phyloP scores from a whole-genome alignment of 768 basidiomycete genomes.

The Suillus fuscotomentosus region DNA sequence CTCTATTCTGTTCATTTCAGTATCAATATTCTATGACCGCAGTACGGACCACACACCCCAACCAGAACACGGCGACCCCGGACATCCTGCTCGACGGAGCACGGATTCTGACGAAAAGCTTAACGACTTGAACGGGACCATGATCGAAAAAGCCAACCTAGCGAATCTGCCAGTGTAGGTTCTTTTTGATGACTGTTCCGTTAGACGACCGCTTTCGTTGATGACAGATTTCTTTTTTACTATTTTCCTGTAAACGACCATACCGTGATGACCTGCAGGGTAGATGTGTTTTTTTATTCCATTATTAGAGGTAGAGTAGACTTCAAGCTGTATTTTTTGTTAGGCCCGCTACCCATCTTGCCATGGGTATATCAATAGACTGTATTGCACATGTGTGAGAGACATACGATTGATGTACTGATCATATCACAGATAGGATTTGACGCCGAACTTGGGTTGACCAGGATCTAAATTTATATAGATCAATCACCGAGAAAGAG shows the following conservation, averaged over 20 bases:
- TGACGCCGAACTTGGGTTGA: neutral
- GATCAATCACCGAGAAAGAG: constrained; percentile 16
- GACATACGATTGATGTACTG: neutral
- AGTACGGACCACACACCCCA: constrained; percentile 12
- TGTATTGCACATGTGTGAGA: neutral
- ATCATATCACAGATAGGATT: neutral
- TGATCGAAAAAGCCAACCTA: no score
- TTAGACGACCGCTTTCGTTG: neutral
- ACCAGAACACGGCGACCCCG: neutral
- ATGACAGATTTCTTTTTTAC: neutral
- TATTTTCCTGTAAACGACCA: neutral
- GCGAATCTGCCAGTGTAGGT: neutral
- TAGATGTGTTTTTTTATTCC: neutral
- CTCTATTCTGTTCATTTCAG: constrained; percentile 27
- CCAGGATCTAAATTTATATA: no score
- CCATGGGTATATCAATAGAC: neutral
- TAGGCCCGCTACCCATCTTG: neutral
- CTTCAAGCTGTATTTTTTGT: neutral
- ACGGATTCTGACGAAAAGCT: neutral
- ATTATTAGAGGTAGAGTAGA: neutral
- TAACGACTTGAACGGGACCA: neutral
- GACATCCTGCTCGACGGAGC: neutral
- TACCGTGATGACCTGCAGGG: neutral
- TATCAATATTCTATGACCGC: constrained; percentile 35
- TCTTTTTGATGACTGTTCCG: neutral